A percentile compares a stretch with the other conserved stretches of the same genome.
Evolutionary conservation across 2,329 filamentous ascomycete genomes (phyloP).

Genomic region (Nothophaeocryptopus gaeumannii): DNA sequence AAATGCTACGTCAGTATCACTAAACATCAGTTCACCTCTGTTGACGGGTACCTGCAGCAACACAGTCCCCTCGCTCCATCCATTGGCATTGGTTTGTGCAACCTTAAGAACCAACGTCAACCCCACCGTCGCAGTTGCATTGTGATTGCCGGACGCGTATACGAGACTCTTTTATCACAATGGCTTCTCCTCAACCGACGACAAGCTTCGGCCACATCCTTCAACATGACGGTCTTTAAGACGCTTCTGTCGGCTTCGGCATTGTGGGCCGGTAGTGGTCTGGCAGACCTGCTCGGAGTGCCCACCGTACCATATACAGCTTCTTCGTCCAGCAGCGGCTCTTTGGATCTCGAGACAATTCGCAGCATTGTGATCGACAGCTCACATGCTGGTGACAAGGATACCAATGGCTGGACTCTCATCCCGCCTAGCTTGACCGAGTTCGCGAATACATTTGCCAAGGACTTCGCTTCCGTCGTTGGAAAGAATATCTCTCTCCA

Average conservation of each 20-base stretch:
- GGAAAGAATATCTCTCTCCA: not conserved
- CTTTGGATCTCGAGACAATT: slow-evolving; percentile 4
- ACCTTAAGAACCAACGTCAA: slow-evolving; percentile 5
- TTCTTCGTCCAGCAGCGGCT: not conserved
- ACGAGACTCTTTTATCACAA: too few relatives aligned
- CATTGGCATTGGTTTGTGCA: not conserved
- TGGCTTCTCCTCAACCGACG: too few relatives aligned
- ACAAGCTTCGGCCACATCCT: not conserved
- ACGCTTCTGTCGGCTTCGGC: not conserved
- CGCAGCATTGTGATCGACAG: slow-evolving; percentile 46
- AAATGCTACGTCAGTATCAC: slow-evolving; percentile 16
- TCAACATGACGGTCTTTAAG: not conserved
- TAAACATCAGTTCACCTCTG: not conserved
- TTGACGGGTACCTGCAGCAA: not conserved
- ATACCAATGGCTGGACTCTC: slow-evolving; percentile 49
- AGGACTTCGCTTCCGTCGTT: slow-evolving; percentile 33
- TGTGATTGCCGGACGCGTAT: too few relatives aligned
- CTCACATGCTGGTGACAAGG: slow-evolving; percentile 40
- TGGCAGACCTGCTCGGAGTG: slow-evolving; percentile 15
- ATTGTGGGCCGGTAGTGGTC: not conserved
- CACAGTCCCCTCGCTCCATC: slow-evolving; percentile 6
- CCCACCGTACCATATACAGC: slow-evolving; percentile 17
- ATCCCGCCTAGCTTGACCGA: slow-evolving; percentile 51
- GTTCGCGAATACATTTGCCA: slow-evolving; percentile 49
- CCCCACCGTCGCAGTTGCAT: too few relatives aligned